Evolutionary conservation across 2,329 filamentous ascomycete species (phyloP).

Genomic region (Aureobasidium vineae): DNA sequence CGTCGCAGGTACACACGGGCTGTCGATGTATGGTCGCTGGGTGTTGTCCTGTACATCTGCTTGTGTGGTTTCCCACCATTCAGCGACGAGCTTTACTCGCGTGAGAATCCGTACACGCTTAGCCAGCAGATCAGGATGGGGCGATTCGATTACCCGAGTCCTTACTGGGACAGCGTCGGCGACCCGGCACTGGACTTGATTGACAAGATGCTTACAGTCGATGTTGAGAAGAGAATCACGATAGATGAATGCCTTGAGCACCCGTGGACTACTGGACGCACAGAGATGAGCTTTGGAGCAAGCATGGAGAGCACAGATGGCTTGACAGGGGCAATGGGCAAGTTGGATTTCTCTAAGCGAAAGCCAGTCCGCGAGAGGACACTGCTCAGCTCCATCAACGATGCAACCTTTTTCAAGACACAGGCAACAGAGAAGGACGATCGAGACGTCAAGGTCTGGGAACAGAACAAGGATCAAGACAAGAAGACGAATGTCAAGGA

Average conservation of each 20-base stretch:
- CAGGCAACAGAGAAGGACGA: conserved; percentile 54
- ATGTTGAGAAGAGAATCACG: conserved; percentile 77
- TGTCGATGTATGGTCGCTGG: conserved; percentile 94
- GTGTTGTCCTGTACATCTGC: conserved; percentile 97
- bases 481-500: conserved; percentile 34
- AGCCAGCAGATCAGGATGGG: conserved; percentile 88
- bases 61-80: conserved; percentile 96
- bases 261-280: conserved; percentile 69
- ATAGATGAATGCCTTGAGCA: conserved; percentile 89
- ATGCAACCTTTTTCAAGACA: conserved; percentile 62
- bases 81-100: conserved; percentile 82
- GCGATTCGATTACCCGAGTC: conserved; percentile 89
- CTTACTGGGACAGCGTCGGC: conserved; percentile 89
- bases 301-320: conserved; percentile 84
- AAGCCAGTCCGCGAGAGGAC: conserved; percentile 81
- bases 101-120: conserved; percentile 78
- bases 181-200: conserved; percentile 90
- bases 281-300: conserved; percentile 27
- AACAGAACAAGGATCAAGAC: conserved; percentile 61
- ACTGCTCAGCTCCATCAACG: conserved; percentile 76
- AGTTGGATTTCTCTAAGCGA: conserved; percentile 78
- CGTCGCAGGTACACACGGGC: conserved; percentile 89
- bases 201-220: conserved; percentile 88
- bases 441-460: conserved; percentile 67
- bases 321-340: conserved; percentile 78